phyloP scores from a whole-genome alignment of 2,329 filamentous ascomycete species.

The Penicillium sp. region DNA sequence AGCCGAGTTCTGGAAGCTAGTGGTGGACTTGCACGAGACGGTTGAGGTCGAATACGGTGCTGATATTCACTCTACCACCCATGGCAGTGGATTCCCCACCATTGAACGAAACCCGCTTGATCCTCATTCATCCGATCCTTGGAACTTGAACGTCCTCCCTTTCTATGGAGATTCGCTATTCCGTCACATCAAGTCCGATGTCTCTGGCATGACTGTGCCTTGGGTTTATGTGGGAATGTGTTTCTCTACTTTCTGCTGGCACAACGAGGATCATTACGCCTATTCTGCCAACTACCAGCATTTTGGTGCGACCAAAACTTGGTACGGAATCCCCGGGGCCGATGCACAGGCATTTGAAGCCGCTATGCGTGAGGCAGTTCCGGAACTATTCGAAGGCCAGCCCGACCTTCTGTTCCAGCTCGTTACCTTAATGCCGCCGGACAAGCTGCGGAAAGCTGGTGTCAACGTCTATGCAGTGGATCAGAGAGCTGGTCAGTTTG shows the following conservation, averaged over 20 bases:
- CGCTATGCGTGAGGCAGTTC: slow-evolving; percentile 92
- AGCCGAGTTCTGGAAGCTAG: slow-evolving; percentile 92
- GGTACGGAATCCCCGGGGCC: slow-evolving; percentile 95
- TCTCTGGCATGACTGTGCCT: slow-evolving; percentile 98
- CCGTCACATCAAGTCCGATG: slow-evolving; percentile 95
- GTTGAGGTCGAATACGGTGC: slow-evolving; percentile 98
- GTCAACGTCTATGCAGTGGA: slow-evolving; percentile 94
- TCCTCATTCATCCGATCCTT: slow-evolving; percentile 83
- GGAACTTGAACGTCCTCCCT: slow-evolving; percentile 93
- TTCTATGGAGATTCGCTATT: slow-evolving; percentile 91
- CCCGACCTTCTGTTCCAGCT: slow-evolving; percentile 95
- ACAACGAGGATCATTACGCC: slow-evolving; percentile 96
- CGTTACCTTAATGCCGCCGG: slow-evolving; percentile 91
- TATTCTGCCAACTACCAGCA: slow-evolving; percentile 99
- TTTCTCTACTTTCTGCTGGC: slow-evolving; percentile 99
- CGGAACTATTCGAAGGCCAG: slow-evolving; percentile 94
- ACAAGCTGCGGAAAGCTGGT: slow-evolving; percentile 88
- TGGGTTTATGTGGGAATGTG: slow-evolving; percentile 99
- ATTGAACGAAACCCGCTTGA: slow-evolving; percentile 87
- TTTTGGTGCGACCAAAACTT: slow-evolving; percentile 96
- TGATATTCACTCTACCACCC: slow-evolving; percentile 96
- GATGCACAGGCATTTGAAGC: slow-evolving; percentile 94
- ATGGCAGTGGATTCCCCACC: slow-evolving; percentile 95
- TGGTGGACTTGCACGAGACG: slow-evolving; percentile 89
- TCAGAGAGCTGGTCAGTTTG: slow-evolving; percentile 91